Base-by-base conservation (phyloP, 2,329 filamentous ascomycete genomes). In the Bipolaris zeicola region DNA sequence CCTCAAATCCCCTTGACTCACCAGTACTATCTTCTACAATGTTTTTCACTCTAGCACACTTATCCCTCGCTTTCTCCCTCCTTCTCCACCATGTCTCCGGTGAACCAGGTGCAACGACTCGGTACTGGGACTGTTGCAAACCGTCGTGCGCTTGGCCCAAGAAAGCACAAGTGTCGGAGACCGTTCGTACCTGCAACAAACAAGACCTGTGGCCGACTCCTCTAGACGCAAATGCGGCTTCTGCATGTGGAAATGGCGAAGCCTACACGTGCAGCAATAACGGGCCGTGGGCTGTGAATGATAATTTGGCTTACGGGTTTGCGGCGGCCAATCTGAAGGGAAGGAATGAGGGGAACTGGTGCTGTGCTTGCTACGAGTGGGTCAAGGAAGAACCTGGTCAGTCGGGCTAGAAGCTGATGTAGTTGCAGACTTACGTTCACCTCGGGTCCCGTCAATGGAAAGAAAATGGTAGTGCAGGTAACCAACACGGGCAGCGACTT, bases 401-500 rank as follows among this genome's bases (percentile, higher is more conserved):
- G 16, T 7, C 7, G 8, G 50, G n/a, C n/a, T 31, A 39, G 24
- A 50, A 51, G 62, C 56, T 63, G 22, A 53, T 8, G 1, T 16
- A 20, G 18, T 1, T 5, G 10, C 26, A 74, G 73, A 43, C 76
- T 87, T 52, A 86, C 83, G 3, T 86, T 87, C 70, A 86, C 83
- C 10, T 80, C 79, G 24, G 82, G 82, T 3, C 71, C 82, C 3
- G 81, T 83, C 20, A 69, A 76, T 3, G 86, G 86, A 57, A 86
- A 88, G 77, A 82, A 81, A 60, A 83, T 88, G 82, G 75, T 88
- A 48, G 84, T 89, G 5, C 86, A 88, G 68, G 82, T 83, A 4
- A 87, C 84, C 43, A 88, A 87, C 73, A 88, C 86, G 0, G 85
- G 70, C 6, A 63, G 66, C 24, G 73, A 76, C 31, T 68, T 75